These are phyloP conservation scores for Coemansia sp. DNA, from an alignment of 192 early-diverging fungal species.

Conservation along the genomic window DNA sequence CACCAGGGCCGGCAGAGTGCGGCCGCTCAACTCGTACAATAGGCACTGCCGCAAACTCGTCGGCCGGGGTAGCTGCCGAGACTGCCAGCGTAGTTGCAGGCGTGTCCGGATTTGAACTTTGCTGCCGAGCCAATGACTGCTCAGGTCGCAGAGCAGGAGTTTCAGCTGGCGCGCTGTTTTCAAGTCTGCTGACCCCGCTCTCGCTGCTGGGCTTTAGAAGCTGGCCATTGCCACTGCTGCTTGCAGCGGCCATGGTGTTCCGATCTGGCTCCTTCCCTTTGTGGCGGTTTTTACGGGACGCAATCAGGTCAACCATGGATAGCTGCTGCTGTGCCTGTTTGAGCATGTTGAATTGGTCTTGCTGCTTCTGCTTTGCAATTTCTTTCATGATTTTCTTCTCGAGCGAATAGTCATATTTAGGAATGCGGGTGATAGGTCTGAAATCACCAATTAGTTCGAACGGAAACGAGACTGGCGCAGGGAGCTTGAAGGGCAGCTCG, in stretches of 20 bases:
- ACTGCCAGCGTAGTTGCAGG: neutral
- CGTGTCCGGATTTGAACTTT: neutral
- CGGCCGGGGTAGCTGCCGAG: slow-evolving; percentile 1
- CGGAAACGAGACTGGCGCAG: slow-evolving; percentile 50
- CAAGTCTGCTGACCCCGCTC: slow-evolving; percentile 21
- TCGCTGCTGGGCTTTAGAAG: slow-evolving; percentile 41
- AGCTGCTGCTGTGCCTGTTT: slow-evolving; percentile 53
- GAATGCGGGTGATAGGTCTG: slow-evolving; percentile 45
- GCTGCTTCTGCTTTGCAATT: slow-evolving; percentile 47
- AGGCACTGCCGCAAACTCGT: neutral
- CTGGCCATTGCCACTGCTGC: neutral
- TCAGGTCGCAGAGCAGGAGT: neutral
- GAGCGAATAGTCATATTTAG: slow-evolving; percentile 56
- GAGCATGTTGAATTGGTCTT: slow-evolving; percentile 47
- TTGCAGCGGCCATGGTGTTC: neutral
- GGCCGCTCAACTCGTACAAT: slow-evolving; percentile 21
- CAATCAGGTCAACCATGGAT: slow-evolving; percentile 54
- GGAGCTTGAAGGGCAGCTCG: slow-evolving; percentile 49
- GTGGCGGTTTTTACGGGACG: slow-evolving; percentile 48
- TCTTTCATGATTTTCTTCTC: slow-evolving; percentile 55
- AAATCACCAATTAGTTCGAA: slow-evolving; percentile 55
- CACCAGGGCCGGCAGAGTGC: slow-evolving; percentile 22
- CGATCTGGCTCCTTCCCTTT: slow-evolving; percentile 51
- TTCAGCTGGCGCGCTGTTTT: slow-evolving; percentile 4
- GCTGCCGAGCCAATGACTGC: neutral